Base-by-base conservation (phyloP, 768 basidiomycete genomes). In the Amanita rimosa region DNA sequence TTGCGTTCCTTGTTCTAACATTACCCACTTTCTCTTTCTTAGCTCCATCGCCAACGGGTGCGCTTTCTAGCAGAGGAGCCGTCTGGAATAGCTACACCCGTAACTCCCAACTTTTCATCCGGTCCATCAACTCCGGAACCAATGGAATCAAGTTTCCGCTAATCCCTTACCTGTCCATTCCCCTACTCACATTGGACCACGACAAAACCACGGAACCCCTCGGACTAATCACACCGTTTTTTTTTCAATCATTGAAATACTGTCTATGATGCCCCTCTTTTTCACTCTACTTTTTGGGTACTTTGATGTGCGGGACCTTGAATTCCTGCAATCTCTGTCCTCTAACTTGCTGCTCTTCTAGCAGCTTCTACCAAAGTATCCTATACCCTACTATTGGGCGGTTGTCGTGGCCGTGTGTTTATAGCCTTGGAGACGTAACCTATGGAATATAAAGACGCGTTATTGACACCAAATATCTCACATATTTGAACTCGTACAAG, bases 1-100 rank as follows among this genome's bases (percentile, higher is more conserved):
- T 19, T 22, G 44, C 42, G 40, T 53, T 55, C 54, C 44, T 19
- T 46, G 19, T 52, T 38, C 50, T 34, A 1, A 42, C 50, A 46
- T 50, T 29, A 44, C 50, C 7, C n/a, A 7, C 48, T 49, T 37
- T 22, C 29, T 44, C 19, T 17, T 40, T 22, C n/a, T 26, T 57
- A 91, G 88, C 75, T 89, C 46, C 88, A 91, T 60, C 81, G 87
- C 45, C 84, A 85, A 65, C 76, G 88, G 52, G 77, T 91, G 36
- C 83, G 85, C 13, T 87, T 91, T 63, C 68, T 89, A 65, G 66
- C 82, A 8, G 73, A 76, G 24, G 78, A 78, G 13, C 64, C 63
- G 14, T 88, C 86, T 33, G 82, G 83, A 45, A 61, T 79, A 47
- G 70, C 73, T 17, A 88, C 87, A 3, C 85, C 86, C 0, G 64